Conservation (phyloP, 176 grass and related monocot genomes). For the Hordeum marinum region DNA sequence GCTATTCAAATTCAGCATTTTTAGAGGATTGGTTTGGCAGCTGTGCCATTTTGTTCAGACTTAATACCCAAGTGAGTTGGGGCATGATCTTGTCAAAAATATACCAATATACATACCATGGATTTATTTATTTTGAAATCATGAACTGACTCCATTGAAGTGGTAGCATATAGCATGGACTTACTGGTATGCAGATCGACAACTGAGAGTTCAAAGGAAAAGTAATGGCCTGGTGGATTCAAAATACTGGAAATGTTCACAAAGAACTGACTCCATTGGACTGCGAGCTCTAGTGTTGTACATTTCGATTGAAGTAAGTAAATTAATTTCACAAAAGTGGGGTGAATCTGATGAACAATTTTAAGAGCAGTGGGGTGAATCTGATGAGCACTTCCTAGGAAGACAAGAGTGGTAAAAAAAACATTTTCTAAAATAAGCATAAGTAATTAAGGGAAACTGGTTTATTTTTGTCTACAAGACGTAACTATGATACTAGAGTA, state of each 20-base stretch:
- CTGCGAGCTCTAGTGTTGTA: too few species aligned
- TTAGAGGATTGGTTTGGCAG: neutral
- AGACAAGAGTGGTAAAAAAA: too few species aligned
- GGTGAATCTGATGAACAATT: neutral
- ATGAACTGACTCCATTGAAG: too few species aligned
- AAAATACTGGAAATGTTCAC: neutral
- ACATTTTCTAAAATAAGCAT: too few species aligned
- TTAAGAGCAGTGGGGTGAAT: neutral
- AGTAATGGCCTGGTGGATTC: neutral
- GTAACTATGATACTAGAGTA: too few species aligned
- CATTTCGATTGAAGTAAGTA: neutral
- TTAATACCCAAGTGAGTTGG: neutral
- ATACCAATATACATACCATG: neutral
- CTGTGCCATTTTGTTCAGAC: neutral
- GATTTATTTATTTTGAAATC: neutral
- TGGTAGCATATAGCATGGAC: neutral
- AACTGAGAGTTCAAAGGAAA: neutral
- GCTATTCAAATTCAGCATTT: neutral
- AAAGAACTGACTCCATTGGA: neutral
- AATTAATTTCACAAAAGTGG: neutral
- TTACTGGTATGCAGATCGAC: neutral
- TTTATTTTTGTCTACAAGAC: too few species aligned
- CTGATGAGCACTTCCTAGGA: too few species aligned
- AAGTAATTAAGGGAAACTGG: too few species aligned
- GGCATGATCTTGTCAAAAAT: neutral